phyloP scores from a whole-genome alignment of 2,329 filamentous ascomycete genomes.

The Penicillium sp. region DNA sequence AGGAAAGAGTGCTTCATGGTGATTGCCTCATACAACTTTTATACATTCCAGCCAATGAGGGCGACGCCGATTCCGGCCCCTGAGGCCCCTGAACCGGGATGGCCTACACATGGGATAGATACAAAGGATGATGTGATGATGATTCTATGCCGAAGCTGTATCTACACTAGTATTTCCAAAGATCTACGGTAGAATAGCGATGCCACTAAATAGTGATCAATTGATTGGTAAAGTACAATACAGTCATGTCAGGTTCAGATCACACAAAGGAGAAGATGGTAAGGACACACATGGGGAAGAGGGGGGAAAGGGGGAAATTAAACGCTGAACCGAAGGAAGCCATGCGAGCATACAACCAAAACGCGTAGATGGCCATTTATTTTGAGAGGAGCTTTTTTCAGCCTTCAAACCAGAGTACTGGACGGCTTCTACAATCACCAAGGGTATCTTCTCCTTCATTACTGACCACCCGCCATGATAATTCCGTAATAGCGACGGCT shows the following conservation, averaged over 20 bases:
- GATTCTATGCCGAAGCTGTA: background rate
- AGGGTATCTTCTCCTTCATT: slow-evolving; percentile 15
- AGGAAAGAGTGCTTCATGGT: background rate
- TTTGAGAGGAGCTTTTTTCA: background rate
- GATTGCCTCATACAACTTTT: background rate
- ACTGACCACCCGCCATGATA: slow-evolving; percentile 61
- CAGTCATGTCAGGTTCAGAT: slow-evolving; percentile 8
- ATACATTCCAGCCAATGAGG: background rate
- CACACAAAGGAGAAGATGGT: slow-evolving; percentile 6
- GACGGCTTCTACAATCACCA: slow-evolving; percentile 1
- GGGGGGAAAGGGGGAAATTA: background rate
- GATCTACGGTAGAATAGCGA: background rate
- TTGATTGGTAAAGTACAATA: slow-evolving; percentile 12
- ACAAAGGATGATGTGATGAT: background rate
- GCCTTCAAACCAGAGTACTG: background rate
- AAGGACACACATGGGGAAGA: background rate
- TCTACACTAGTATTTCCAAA: background rate
- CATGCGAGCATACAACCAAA: slow-evolving; percentile 3
- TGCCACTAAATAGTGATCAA: background rate
- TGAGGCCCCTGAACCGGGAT: background rate
- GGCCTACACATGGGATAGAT: background rate
- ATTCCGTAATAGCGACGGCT: slow-evolving; percentile 72
- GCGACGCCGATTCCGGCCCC: background rate
- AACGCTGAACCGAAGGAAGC: slow-evolving; percentile 3
- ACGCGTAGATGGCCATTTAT: background rate